Base-by-base conservation (phyloP, 2,329 filamentous ascomycete species). In the Apiospora hydei region DNA sequence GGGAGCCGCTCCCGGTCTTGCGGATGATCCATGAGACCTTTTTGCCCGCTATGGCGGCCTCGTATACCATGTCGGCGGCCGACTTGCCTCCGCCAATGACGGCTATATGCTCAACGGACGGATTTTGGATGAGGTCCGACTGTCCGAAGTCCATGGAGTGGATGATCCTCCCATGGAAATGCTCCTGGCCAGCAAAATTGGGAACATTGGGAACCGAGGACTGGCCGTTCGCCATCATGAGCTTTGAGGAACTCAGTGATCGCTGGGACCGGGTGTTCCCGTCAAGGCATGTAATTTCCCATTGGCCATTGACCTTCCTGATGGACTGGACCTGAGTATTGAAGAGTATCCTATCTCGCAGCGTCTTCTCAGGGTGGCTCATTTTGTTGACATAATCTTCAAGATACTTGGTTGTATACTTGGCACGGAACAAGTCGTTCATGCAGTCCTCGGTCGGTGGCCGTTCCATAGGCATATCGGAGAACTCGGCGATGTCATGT, bases 11-110 rank as follows among this genome's bases (percentile, higher is more conserved):
- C 18, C 74, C 75, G 49, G 76, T 76, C 69, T 79, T 77, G 69
- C 82, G 78, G 66, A 83, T 77, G 49, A 76, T 73, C 82, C 82
- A 84, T 21, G 74, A 77, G 2, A 83, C 80, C 0, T 66, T 75
- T 67, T 81, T 82, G 21, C 77, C 77, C 1, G 77, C 77, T 73
- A 82, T 82, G 38, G 76, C 77, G 11, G 75, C 73, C 49, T 79
- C 77, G 70, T 83, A 84, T 1, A 80, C 78, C 75, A 83, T 79
- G 72, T 83, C 82, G 24, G 80, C 82, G 7, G 82, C 77, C 10
- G 82, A 84, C 67, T 83, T 83, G 16, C 77, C 81, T 4, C 75
- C 82, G 18, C 82, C 82, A 18, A 83, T 57, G 0, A 84, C 77
- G 3, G 78, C 71, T 44, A 83, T 68, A 47, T 79, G 74, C 67